Evolutionary conservation across 768 basidiomycete genomes (phyloP).

Genomic region (Trametes punicea): DNA sequence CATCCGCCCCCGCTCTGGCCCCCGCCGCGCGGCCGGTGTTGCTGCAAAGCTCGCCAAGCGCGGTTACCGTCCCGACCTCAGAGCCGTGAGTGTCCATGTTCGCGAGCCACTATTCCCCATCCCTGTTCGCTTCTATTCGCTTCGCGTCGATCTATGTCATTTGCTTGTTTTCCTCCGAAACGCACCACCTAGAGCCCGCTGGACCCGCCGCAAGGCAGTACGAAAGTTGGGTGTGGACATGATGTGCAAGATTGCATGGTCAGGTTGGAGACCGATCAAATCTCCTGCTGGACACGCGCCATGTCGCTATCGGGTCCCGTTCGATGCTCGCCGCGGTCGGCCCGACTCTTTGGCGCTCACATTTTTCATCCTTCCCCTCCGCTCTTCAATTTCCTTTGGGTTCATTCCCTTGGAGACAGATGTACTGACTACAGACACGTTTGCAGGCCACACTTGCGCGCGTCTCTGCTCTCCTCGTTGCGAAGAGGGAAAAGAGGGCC

Average conservation of each 20-base stretch:
- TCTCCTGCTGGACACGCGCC: constrained; percentile 52
- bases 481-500: constrained; percentile 71
- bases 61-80: constrained; percentile 77
- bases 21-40: constrained; percentile 67
- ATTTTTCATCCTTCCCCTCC: constrained; percentile 29
- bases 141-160: constrained; percentile 2
- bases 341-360: constrained; percentile 76
- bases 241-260: constrained; percentile 71
- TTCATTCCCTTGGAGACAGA: not conserved
- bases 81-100: constrained; percentile 51
- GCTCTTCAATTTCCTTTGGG: constrained; percentile 14
- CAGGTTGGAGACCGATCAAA: constrained; percentile 58
- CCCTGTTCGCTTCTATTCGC: constrained; percentile 14
- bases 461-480: constrained; percentile 63
- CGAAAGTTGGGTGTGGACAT: constrained; percentile 93
- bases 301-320: constrained; percentile 81
- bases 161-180: constrained; percentile 18
- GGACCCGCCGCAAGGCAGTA: constrained; percentile 57
- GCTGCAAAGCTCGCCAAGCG: constrained; percentile 56
- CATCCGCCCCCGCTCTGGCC: constrained; percentile 67
- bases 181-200: constrained; percentile 93
- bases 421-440: constrained; percentile 3
- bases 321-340: constrained; percentile 50
- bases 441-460: constrained; percentile 71
- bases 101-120: not conserved